Base-by-base conservation (phyloP, 2,329 filamentous ascomycete species). In the Neospermospora avenae region DNA sequence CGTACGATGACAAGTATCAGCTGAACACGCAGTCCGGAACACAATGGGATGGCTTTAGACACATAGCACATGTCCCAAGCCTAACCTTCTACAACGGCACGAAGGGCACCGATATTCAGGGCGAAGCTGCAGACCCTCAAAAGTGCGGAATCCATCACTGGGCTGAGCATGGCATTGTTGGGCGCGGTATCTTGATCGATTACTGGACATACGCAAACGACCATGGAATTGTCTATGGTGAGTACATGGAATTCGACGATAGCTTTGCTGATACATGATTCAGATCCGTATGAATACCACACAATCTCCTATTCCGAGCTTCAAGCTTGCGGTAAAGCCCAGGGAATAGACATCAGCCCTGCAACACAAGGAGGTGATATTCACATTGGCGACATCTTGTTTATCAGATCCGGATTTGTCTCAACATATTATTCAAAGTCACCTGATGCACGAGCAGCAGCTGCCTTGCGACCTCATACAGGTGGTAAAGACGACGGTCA, bases 1-100 rank as follows among this genome's bases (percentile, higher is more conserved):
- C 85, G 25, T 86, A 87, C 68, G 85, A 87, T 68, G 84, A 87
- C 70, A 74, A 80, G 31, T 82, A 83, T 77, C 77, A 76, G 0
- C 81, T 85, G 65, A 86, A 86, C 70, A 80, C 82, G 0, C 83
- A 85, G 70, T 77, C 77, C 7, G 81, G 80, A 39, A 81, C 78
- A 45, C 83, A 85, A 69, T 85, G 81, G 81, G 82, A 84, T 65
- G 81, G 81, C 0, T 71, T 83, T 25, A 74, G 81, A 57, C 80
- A 82, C 46, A 63, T 71, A 7, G 62, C 68, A 37, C 64, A 68
- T 55, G 42, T 69, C 1, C 60, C 67, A 5, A 65, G 63, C 2
- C 25, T 57, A 8, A 66, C 63, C 2, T 72, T 71, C 44, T 71
- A 72, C 35, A 72, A 71, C 39, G 65, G 66, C 10, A 68, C 65